Conservation (phyloP, 1,284 basidiomycete species). For the Moniliella sp. region DNA sequence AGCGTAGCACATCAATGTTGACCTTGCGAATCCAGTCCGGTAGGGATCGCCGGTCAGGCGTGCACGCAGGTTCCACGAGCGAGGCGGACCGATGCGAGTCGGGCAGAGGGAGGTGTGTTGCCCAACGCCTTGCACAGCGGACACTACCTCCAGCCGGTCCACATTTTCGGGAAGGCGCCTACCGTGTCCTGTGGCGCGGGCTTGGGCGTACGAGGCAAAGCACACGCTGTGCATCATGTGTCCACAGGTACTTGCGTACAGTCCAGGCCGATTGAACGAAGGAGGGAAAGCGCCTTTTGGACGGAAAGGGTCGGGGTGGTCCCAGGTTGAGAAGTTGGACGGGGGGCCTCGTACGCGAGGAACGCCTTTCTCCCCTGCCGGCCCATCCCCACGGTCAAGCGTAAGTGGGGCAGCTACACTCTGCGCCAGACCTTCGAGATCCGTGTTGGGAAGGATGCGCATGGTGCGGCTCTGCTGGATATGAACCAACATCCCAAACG, state of each 20-base stretch:
- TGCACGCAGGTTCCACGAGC: too few species aligned
- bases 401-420: conserved; percentile 42
- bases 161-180: conserved; percentile 77
- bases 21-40: conserved; percentile 31
- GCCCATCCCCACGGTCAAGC: conserved; percentile 8
- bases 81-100: conserved; percentile 1
- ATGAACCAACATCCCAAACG: conserved; percentile 73
- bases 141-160: too few species aligned
- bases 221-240: conserved; percentile 95
- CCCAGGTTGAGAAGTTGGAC: too few species aligned
- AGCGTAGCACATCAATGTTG: conserved; percentile 32
- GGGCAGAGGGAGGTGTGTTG: conserved; percentile 63
- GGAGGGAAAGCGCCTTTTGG: conserved; percentile 37
- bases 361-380: too few species aligned
- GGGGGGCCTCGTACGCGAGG: too few species aligned
- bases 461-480: conserved; percentile 64
- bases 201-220: conserved; percentile 71
- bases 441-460: conserved; percentile 53
- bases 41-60: conserved; percentile 11
- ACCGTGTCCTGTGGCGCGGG: conserved; percentile 85
- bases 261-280: conserved; percentile 38
- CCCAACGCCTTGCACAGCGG: conserved; percentile 94
- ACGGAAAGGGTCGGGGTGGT: not conserved
- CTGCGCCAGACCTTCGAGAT: conserved; percentile 47
- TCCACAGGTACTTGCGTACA: conserved; percentile 66